phyloP scores from a whole-genome alignment of 1,284 basidiomycete genomes.

The Irpex sp. region DNA sequence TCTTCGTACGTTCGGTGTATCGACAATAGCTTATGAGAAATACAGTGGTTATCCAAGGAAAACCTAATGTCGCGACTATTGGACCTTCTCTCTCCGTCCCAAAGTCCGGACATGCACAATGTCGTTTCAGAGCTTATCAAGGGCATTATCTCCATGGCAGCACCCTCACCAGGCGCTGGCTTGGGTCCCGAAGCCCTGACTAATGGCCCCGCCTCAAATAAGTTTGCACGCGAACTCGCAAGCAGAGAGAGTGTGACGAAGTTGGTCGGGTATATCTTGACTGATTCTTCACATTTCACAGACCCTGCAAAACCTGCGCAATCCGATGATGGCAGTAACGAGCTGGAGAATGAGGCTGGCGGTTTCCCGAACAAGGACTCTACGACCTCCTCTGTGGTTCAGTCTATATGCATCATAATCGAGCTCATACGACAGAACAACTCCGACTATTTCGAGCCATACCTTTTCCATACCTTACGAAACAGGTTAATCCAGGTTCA shows the following conservation, averaged over 20 bases:
- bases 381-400: slow-evolving; percentile 84
- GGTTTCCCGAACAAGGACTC: slow-evolving; percentile 67
- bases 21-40: slow-evolving; percentile 32
- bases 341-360: slow-evolving; percentile 10
- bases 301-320: slow-evolving; percentile 15
- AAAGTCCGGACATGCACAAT: slow-evolving; percentile 79
- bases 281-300: slow-evolving; percentile 46
- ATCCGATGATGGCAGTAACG: slow-evolving; percentile 11
- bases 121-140: slow-evolving; percentile 93
- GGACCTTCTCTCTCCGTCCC: slow-evolving; percentile 77
- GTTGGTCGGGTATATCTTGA: slow-evolving; percentile 80
- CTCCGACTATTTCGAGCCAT: slow-evolving; percentile 98
- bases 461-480: slow-evolving; percentile 93
- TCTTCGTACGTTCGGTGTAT: slow-evolving; percentile 23
- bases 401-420: slow-evolving; percentile 88
- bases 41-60: slow-evolving; percentile 86
- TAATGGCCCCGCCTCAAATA: slow-evolving; percentile 77
- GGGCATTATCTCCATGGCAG: slow-evolving; percentile 92
- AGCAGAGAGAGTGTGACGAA: slow-evolving; percentile 69
- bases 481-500: slow-evolving; percentile 88
- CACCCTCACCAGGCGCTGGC: slow-evolving; percentile 78
- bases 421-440: slow-evolving; percentile 99
- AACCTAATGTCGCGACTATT: slow-evolving; percentile 82
- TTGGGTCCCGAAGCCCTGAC: slow-evolving; percentile 57
- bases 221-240: slow-evolving; percentile 89